phyloP scores from a whole-genome alignment of 2,329 filamentous ascomycete species.

The Fusarium gaditjirri region DNA sequence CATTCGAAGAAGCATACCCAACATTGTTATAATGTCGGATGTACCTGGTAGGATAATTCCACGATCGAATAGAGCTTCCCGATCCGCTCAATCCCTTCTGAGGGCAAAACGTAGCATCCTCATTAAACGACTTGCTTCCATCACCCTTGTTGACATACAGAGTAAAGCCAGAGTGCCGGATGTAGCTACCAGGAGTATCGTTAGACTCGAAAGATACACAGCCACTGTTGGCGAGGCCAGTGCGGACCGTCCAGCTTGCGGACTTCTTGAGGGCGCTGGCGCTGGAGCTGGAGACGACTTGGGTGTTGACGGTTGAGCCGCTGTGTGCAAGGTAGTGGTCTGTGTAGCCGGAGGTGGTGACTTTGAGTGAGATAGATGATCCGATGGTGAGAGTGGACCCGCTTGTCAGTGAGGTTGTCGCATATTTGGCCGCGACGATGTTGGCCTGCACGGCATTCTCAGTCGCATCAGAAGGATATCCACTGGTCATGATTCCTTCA shows the following conservation, averaged over 20 bases:
- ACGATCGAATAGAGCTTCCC: conserved; percentile 13
- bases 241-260: conserved; percentile 20
- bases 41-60: conserved; percentile 26
- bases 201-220: conserved; percentile 24
- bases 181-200: conserved; percentile 16
- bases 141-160: neutral
- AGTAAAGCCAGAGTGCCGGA: conserved; percentile 5
- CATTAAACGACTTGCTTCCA: conserved; percentile 11
- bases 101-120: conserved; percentile 25
- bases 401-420: conserved; percentile 5
- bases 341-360: conserved; percentile 17
- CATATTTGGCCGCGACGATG: conserved; percentile 24
- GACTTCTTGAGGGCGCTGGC: conserved; percentile 11
- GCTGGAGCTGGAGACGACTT: conserved; percentile 9
- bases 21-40: conserved; percentile 14
- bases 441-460: conserved; percentile 23
- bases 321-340: conserved; percentile 13
- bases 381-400: neutral
- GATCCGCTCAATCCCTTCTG: conserved; percentile 12
- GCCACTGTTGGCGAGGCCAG: conserved; percentile 19
- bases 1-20: conserved; percentile 3
- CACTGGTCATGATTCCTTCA: conserved; percentile 10
- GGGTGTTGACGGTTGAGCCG: conserved; percentile 12
- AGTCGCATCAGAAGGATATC: conserved; percentile 21
- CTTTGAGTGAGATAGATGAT: conserved; percentile 17